These are phyloP conservation scores for Diaporthe citrichinensis DNA, from an alignment of 2,329 filamentous ascomycete species.

Conservation along the genomic window DNA sequence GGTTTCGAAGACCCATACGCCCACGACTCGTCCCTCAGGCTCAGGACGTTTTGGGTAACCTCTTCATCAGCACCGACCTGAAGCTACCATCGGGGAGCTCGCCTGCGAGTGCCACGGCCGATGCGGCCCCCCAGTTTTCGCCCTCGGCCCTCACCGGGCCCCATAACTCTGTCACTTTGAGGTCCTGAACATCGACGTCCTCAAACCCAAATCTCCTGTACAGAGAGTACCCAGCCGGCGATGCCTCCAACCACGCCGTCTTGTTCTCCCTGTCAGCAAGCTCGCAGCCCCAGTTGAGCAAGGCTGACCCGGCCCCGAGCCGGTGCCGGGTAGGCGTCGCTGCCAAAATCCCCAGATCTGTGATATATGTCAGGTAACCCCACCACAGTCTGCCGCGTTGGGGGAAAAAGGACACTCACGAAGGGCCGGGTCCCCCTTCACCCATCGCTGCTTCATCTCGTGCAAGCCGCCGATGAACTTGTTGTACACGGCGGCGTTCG, in stretches of 20 bases:
- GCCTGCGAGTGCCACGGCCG: slow-evolving; percentile 44
- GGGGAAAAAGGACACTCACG: slow-evolving; percentile 43
- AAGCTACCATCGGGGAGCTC: slow-evolving; percentile 43
- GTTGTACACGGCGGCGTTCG: slow-evolving; percentile 43
- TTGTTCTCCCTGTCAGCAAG: slow-evolving; percentile 48
- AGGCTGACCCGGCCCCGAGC: slow-evolving; percentile 48
- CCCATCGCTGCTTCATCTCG: slow-evolving; percentile 38
- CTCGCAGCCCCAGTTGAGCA: slow-evolving; percentile 46
- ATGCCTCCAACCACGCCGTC: slow-evolving; percentile 47
- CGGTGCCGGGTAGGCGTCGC: slow-evolving; percentile 44
- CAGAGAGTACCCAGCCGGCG: slow-evolving; percentile 47
- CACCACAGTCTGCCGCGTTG: neutral
- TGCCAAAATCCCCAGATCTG: slow-evolving; percentile 46
- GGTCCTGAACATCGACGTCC: slow-evolving; percentile 47
- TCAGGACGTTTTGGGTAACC: slow-evolving; percentile 33
- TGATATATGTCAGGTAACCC: neutral
- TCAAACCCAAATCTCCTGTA: slow-evolving; percentile 49
- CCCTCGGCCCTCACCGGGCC: slow-evolving; percentile 37
- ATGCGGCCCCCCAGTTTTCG: slow-evolving; percentile 47
- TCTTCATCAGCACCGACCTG: slow-evolving; percentile 48
- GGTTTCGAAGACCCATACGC: neutral
- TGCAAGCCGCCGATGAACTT: slow-evolving; percentile 47
- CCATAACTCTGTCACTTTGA: slow-evolving; percentile 28
- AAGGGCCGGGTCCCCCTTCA: slow-evolving; percentile 46
- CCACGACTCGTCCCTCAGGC: neutral